Conservation (phyloP, 805 yeast genomes). For the Candida xyloterini region DNA sequence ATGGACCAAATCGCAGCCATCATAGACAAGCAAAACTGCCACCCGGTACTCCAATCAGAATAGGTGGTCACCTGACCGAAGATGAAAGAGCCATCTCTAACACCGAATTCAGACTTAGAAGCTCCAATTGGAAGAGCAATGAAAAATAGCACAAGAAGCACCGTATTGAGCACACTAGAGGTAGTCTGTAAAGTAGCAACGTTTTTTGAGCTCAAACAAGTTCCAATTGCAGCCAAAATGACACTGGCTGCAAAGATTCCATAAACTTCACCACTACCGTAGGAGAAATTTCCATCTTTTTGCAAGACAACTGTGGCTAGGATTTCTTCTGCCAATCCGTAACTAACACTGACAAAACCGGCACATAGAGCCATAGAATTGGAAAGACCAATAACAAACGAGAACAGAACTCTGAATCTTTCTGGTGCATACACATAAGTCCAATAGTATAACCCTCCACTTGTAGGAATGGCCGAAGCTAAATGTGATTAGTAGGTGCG, state of each 20-base stretch:
- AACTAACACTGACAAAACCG: conserved; percentile 64
- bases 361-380: conserved; percentile 65
- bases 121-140: conserved; percentile 64
- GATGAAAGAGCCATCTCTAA: conserved; percentile 43
- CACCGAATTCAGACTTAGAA: background rate
- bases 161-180: conserved; percentile 53
- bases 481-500: conserved; percentile 22
- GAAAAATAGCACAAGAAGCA: conserved; percentile 49
- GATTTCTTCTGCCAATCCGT: conserved; percentile 62
- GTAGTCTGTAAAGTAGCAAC: conserved; percentile 58
- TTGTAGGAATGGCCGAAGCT: conserved; percentile 68
- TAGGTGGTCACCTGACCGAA: conserved; percentile 51
- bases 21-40: conserved; percentile 46
- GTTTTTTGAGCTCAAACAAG: conserved; percentile 55
- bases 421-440: conserved; percentile 65
- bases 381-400: conserved; percentile 63
- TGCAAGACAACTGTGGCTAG: conserved; percentile 52
- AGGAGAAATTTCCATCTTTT: conserved; percentile 51
- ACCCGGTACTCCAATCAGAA: conserved; percentile 57
- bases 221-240: conserved; percentile 46
- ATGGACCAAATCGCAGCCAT: conserved; percentile 75
- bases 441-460: conserved; percentile 73
- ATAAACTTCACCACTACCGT: conserved; percentile 52
- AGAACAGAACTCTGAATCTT: conserved; percentile 45
- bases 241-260: conserved; percentile 66